Evolutionary conservation across 495 filamentous ascomycete genomes (phyloP).

Genomic region (Physcia stellaris): DNA sequence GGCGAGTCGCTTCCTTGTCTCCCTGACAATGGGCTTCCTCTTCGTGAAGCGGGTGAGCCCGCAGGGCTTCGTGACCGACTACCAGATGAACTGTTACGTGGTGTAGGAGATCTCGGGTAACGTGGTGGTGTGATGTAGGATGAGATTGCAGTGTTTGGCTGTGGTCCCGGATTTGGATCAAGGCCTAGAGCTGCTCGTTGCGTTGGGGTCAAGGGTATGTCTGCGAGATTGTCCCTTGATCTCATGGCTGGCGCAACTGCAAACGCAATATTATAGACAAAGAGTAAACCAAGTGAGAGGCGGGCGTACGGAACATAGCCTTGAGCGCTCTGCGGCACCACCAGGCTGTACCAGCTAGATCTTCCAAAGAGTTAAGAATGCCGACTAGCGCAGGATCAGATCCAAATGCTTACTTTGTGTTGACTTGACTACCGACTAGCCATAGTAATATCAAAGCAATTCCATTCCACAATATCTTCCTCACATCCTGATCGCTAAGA

Average conservation of each 20-base stretch:
- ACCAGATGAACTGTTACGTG: conserved; percentile 29
- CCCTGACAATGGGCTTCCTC: conserved; percentile 28
- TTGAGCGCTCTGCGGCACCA: too few species aligned
- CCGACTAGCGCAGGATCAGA: too few species aligned
- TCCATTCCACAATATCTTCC: conserved; percentile 49
- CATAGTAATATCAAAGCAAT: conserved; percentile 34
- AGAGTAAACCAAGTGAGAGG: conserved; percentile 39
- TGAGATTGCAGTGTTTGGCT: conserved; percentile 49
- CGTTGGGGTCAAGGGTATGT: conserved; percentile 82
- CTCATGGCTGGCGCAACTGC: conserved; percentile 57
- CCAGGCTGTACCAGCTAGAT: conserved; percentile 12
- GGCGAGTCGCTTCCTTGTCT: conserved; percentile 24
- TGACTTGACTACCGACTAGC: not conserved
- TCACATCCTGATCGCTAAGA: conserved; percentile 59
- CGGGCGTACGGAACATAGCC: conserved; percentile 18
- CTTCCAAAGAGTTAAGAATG: conserved; percentile 12
- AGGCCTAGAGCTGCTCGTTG: conserved; percentile 80
- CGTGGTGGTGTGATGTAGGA: conserved; percentile 75
- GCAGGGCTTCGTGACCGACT: conserved; percentile 33
- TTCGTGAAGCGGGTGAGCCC: conserved; percentile 38
- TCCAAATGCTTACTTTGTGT: not conserved
- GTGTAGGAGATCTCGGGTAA: conserved; percentile 65
- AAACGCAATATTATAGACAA: conserved; percentile 49
- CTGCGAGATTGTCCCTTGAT: conserved; percentile 59
- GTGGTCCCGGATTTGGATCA: conserved; percentile 46